Evolutionary conservation across 1,139 yeast species (phyloP).

Genomic region (Nadsonia starkeyi-henricii): DNA sequence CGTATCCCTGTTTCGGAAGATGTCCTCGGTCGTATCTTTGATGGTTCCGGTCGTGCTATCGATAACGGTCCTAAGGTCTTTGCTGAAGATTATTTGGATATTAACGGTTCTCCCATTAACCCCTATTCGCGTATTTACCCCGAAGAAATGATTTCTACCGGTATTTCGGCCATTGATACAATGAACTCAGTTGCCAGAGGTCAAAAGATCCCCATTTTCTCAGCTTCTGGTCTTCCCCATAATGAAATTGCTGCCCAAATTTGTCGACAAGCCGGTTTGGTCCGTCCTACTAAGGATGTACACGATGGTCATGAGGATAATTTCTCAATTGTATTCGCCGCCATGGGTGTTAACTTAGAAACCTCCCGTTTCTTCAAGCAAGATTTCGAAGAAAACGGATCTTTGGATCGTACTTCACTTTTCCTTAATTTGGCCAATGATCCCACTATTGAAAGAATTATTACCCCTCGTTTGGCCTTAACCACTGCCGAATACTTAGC

Average conservation of each 20-base stretch:
- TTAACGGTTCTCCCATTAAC: conserved; percentile 96
- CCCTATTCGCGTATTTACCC: conserved; percentile 98
- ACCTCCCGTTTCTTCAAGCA: conserved; percentile 92
- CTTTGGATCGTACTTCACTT: conserved; percentile 91
- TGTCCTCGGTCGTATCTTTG: conserved; percentile 92
- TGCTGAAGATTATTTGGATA: conserved; percentile 96
- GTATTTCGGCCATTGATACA: conserved; percentile 95
- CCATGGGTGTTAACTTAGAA: conserved; percentile 92
- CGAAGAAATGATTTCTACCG: conserved; percentile 98
- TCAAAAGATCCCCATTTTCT: conserved; percentile 95
- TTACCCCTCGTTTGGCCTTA: conserved; percentile 97
- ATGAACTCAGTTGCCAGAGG: conserved; percentile 99
- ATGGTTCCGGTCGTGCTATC: conserved; percentile 97
- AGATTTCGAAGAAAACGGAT: conserved; percentile 98
- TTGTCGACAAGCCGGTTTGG: conserved; percentile 98
- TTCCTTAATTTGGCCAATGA: conserved; percentile 96
- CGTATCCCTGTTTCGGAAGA: conserved; percentile 94
- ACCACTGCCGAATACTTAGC: conserved; percentile 98
- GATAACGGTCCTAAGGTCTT: conserved; percentile 97
- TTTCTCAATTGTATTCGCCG: conserved; percentile 97
- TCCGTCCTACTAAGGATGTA: conserved; percentile 97
- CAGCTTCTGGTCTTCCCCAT: conserved; percentile 98
- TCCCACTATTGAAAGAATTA: conserved; percentile 98
- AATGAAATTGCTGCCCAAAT: conserved; percentile 99
- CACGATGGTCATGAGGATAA: conserved; percentile 99